Base-by-base conservation (phyloP, 176 grass and related monocot genomes). In the Guadua angustifolia region DNA sequence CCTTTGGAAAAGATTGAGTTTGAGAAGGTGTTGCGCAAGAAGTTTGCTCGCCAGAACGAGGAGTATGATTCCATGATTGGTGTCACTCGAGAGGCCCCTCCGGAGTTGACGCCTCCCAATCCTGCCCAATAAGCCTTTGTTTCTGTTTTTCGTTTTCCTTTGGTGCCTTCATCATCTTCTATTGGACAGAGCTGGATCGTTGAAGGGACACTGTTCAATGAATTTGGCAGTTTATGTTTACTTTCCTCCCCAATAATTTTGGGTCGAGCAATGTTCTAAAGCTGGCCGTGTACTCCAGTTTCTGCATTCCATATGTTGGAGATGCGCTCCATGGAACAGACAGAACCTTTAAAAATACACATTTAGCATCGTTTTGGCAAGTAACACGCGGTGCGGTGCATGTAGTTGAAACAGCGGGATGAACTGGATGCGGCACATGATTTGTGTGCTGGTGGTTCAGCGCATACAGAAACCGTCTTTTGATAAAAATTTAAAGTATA, bases 1-100 rank as follows among this genome's bases (percentile, higher is more conserved):
- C 84, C 93, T 45, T 79, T 95, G 36, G 95, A 98, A 6, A 79
- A 93, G 85, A 87, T 83, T 19, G 93, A 98, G 24, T 95, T 95
- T 39, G 87, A 90, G 85, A 90, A 92, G 74, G 82, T 95, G 39
- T 65, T 93, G 83, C 93, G 80, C 76, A 93, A 88, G 92, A 95
- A 91, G 87, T 88, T 90, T 68, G 88, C 87, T 51, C 81, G 39
- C 17, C 70, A 84, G 73, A 91, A 92, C 29, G 93, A 93, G 7
- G 93, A 93, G 9, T 79, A 98, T 0, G 87, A 95, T 75, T 88
- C 93, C 13, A 86, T 84, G 85, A 85, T 95, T 56, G 84, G 86
- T 33, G 75, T 76, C 29, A 74, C 71, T 33, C 90, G 40, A 52
- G 92, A 95, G 75, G 88, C 40, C 21, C 75, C 92, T 52, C 87